Conservation (phyloP, 164 flowering plant species). For the Aristolochia californica region DNA sequence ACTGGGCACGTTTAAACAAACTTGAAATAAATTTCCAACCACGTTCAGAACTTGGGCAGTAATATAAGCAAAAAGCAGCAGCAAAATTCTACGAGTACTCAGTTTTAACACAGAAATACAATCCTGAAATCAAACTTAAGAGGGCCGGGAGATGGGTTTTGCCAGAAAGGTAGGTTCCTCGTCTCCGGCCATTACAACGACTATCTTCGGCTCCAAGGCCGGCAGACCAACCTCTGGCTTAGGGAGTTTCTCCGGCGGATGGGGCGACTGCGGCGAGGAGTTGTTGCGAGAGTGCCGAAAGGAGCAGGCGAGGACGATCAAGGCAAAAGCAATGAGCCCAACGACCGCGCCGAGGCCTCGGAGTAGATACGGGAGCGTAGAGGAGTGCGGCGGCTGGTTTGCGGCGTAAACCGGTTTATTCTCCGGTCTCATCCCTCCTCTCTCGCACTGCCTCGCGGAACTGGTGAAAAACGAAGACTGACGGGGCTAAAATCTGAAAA, state of each 20-base stretch:
- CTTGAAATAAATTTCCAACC: no score
- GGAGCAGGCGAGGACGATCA: conserved; percentile 38
- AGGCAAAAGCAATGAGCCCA: conserved; percentile 27
- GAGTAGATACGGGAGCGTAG: conserved; percentile 37
- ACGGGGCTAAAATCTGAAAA: no score
- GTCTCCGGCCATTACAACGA: conserved; percentile 56
- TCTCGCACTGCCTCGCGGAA: no score
- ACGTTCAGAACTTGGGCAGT: no score
- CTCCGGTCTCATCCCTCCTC: no score
- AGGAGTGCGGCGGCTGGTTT: no score
- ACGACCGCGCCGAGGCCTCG: conserved; percentile 32
- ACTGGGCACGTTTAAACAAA: no score
- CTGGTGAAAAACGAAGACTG: no score
- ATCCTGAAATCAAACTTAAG: background rate
- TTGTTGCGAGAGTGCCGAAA: conserved; percentile 9
- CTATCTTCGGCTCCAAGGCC: conserved; percentile 29
- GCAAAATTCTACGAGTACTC: no score
- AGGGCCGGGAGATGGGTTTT: conserved; percentile 18
- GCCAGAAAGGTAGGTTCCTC: conserved; percentile 35
- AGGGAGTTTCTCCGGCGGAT: background rate
- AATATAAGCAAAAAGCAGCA: no score
- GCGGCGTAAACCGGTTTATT: no score
- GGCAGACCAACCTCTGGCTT: conserved; percentile 3
- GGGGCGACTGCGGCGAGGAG: background rate
- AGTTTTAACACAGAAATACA: no score